Evolutionary conservation across 108 stramenopile species (phyloP).

Genomic region (Ochromonas danica): DNA sequence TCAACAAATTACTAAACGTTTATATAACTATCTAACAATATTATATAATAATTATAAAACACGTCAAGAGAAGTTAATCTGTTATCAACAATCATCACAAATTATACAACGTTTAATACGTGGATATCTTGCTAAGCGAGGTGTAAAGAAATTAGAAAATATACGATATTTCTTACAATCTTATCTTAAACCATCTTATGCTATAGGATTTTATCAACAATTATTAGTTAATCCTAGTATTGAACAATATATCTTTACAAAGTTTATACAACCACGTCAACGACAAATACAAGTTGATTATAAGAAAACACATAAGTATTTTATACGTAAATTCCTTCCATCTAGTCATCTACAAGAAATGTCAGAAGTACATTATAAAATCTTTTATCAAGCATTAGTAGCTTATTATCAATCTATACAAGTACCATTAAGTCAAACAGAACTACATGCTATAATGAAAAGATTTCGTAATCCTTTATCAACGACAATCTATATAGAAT

Average conservation of each 20-base stretch:
- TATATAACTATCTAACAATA: background rate
- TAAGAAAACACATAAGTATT: background rate
- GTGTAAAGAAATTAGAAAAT: background rate
- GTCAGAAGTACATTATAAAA: background rate
- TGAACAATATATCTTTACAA: background rate
- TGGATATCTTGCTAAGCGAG: background rate
- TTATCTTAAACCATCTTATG: background rate
- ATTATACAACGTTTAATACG: background rate
- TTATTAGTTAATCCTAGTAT: background rate
- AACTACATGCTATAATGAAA: background rate
- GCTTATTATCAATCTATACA: background rate
- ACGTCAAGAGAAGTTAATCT: no score
- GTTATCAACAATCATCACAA: background rate
- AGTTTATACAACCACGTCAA: background rate
- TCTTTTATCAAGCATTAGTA: background rate
- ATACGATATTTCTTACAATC: background rate
- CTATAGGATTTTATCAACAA: background rate
- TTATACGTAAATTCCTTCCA: background rate
- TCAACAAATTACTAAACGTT: background rate
- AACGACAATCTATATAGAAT: background rate
- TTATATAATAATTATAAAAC: background rate
- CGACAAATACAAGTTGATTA: background rate
- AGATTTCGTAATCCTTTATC: background rate
- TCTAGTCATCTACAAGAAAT: background rate
- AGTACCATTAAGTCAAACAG: background rate